These are phyloP conservation scores for Geotrichum carabidarum DNA, from an alignment of 1,139 yeast genomes.

Conservation along the genomic window DNA sequence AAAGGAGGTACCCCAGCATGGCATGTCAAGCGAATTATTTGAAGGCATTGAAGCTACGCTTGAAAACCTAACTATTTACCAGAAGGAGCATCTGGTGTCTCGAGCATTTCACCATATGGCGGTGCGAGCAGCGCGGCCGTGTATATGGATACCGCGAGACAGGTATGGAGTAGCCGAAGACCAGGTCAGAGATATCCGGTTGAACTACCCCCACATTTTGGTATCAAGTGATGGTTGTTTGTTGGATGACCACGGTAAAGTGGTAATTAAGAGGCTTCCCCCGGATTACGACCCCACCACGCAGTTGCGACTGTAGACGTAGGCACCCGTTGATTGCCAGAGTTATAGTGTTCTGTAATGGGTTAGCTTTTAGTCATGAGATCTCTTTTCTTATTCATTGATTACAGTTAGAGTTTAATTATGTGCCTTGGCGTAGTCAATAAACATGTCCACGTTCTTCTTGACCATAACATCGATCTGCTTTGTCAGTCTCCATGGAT, in stretches of 20 bases:
- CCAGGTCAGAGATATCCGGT: constrained; percentile 30
- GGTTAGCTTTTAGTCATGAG: background rate
- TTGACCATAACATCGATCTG: constrained; percentile 31
- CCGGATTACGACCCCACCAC: constrained; percentile 23
- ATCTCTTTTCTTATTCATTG: background rate
- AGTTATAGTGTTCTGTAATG: background rate
- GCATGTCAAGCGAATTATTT: constrained; percentile 21
- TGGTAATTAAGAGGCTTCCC: constrained; percentile 24
- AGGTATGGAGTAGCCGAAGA: constrained; percentile 33
- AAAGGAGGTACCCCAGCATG: background rate
- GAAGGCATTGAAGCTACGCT: constrained; percentile 31
- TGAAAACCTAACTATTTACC: constrained; percentile 25
- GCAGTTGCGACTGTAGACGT: constrained; percentile 9
- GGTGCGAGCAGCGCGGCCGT: constrained; percentile 30
- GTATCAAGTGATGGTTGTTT: constrained; percentile 27
- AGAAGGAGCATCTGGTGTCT: constrained; percentile 25
- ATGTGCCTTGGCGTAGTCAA: constrained; percentile 26
- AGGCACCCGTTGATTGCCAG: background rate
- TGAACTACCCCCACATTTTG: constrained; percentile 27
- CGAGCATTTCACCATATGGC: constrained; percentile 34
- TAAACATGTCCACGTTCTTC: constrained; percentile 25
- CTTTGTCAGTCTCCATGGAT: constrained; percentile 49
- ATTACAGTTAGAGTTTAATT: background rate
- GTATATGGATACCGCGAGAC: constrained; percentile 38
- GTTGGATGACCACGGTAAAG: constrained; percentile 19